Evolutionary conservation across 352 stramenopile genomes (phyloP).

Genomic region (Phytophthora multivora): DNA sequence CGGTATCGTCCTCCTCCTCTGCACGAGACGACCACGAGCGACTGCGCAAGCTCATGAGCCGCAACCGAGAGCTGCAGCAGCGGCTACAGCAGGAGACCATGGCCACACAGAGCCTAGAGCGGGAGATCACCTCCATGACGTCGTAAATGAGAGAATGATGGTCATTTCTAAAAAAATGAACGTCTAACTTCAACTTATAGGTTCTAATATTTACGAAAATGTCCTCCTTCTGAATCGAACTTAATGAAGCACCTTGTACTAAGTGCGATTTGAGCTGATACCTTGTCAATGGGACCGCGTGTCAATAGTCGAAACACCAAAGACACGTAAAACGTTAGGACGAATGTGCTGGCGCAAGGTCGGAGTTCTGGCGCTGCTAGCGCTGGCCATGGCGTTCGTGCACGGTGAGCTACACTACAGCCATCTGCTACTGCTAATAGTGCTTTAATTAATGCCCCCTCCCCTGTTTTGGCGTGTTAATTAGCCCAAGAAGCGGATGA

Average conservation of each 20-base stretch:
- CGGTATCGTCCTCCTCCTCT: conserved; percentile 28
- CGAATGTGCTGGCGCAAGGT: conserved; percentile 39
- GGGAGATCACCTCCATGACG: conserved; percentile 74
- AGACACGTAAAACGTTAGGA: conserved; percentile 5
- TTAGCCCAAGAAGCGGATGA: conserved; percentile 53
- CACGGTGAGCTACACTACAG: conserved; percentile 15
- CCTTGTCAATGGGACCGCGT: background rate
- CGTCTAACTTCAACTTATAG: too few relatives aligned
- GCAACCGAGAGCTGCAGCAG: conserved; percentile 80
- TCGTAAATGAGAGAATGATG: conserved; percentile 16
- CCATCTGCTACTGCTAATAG: background rate
- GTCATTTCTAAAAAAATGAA: too few relatives aligned
- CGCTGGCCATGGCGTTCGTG: conserved; percentile 30
- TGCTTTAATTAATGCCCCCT: background rate
- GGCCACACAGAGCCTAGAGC: conserved; percentile 69
- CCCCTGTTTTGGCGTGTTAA: background rate
- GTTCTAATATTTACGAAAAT: too few relatives aligned
- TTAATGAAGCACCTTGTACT: background rate
- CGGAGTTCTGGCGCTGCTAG: conserved; percentile 34
- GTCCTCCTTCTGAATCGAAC: too few relatives aligned
- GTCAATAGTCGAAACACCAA: background rate
- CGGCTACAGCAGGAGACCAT: conserved; percentile 76
- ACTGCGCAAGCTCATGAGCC: conserved; percentile 72
- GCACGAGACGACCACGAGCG: conserved; percentile 61
- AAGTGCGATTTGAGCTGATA: conserved; percentile 10